Percentiles rank a stretch among this genome's conserved stretches.
These are phyloP conservation scores for Dothideomycetes sp. DNA, from an alignment of 2,329 filamentous ascomycete species.

Conservation along the genomic window DNA sequence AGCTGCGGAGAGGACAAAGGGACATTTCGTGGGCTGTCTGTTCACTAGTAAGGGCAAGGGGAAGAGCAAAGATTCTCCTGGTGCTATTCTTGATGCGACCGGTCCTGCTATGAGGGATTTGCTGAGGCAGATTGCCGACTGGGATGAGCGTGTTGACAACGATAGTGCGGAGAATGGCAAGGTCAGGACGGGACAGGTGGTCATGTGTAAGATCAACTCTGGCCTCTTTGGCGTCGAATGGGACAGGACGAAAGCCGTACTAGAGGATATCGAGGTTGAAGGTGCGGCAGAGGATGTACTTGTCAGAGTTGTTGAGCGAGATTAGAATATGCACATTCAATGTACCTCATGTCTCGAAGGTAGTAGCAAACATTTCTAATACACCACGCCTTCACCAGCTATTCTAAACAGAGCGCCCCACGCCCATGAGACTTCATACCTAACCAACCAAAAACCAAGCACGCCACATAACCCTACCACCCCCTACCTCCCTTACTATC, in stretches of 20 bases:
- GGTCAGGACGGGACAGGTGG: constrained; percentile 24
- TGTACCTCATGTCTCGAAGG: too few relatives aligned
- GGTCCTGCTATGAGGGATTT: constrained; percentile 37
- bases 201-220: constrained; percentile 47
- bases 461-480: too few relatives aligned
- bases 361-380: too few relatives aligned
- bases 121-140: constrained; percentile 28
- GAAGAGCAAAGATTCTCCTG: constrained; percentile 27
- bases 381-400: too few relatives aligned
- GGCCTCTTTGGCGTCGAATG: constrained; percentile 47
- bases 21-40: constrained; percentile 47
- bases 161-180: constrained; percentile 1
- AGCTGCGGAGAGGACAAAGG: background rate
- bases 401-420: too few relatives aligned
- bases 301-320: too few relatives aligned
- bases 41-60: constrained; percentile 46
- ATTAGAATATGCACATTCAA: too few relatives aligned
- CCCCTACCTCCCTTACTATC: too few relatives aligned
- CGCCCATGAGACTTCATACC: too few relatives aligned
- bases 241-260: constrained; percentile 33
- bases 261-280: constrained; percentile 28
- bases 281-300: too few relatives aligned
- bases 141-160: constrained; percentile 13
- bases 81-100: constrained; percentile 39
- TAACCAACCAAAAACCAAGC: too few relatives aligned